Base-by-base conservation (phyloP, 2,329 filamentous ascomycete species). In the Furcasterigmium sp. region DNA sequence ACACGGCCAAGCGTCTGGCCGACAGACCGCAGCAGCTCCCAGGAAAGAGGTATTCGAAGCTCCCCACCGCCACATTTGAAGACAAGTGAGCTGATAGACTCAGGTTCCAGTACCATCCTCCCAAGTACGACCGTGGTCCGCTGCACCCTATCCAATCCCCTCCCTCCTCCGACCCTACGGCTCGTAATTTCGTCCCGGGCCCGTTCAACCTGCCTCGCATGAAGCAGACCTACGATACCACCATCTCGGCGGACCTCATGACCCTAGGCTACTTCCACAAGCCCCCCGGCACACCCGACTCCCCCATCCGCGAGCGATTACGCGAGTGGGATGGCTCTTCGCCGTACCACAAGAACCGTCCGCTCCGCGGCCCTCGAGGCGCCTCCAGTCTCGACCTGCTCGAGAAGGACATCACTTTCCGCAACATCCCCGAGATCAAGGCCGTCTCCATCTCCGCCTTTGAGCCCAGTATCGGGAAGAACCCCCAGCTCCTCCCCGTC, bases 121-220 rank as follows among this genome's bases (percentile, higher is more conserved):
- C 93, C 50, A 93, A 91, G 70, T 98, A 91, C 76, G 84, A 95
- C 65, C 87, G 91, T 58, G 93, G 93, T 44, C 91, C 91, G 51
- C 76, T 97, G 19, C 91, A 97, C 62, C 93, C 93, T 40, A 82
- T 96, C 57, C 89, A 95, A 69, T 87, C 89, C 46, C 91, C 89
- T n/a, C 77, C 82, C 30, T 78, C 83, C 41, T 93, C 91, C 49
- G 87, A 96, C 57, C 91, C 91, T 1, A 78, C 85, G 21, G 95
- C 93, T 46, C 85, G 93, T 60, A 76, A 89, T 59, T 98, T 93
- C 64, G 75, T 87, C 20, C 91, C 93, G 1, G 93, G 93, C 0
- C 93, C 93, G 2, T 98, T 97, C 74, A 86, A 84, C 59, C 75
- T 87, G 39, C 87, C 91, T 11, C 86, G 93, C 43, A 76, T 96